Conservation (phyloP, 768 basidiomycete species). For the Lepiota subincarnata region DNA sequence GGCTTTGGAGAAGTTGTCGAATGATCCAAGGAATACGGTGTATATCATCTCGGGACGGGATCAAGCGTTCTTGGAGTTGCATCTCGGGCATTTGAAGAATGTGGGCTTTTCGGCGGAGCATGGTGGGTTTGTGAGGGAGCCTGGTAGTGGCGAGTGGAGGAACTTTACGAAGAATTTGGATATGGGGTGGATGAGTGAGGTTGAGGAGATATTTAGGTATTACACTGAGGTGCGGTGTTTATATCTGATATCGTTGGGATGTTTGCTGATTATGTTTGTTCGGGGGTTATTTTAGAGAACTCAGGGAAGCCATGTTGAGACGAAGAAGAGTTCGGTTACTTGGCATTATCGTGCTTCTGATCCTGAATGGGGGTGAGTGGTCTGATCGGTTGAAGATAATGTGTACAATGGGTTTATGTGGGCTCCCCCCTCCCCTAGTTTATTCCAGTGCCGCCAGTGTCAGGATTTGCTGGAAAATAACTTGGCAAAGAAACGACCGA, state of each 20-base stretch:
- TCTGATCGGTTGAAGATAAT: neutral
- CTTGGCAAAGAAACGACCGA: constrained; percentile 86
- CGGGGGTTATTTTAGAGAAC: constrained; percentile 74
- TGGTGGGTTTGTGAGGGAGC: constrained; percentile 84
- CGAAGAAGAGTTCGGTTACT: constrained; percentile 96
- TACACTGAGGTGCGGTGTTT: constrained; percentile 90
- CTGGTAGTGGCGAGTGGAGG: constrained; percentile 63
- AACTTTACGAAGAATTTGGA: constrained; percentile 91
- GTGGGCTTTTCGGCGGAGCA: constrained; percentile 96
- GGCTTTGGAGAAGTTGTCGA: constrained; percentile 66
- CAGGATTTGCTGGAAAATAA: constrained; percentile 96
- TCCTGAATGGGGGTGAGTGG: constrained; percentile 89
- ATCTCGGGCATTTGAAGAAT: constrained; percentile 77
- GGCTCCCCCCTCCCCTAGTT: constrained; percentile 31
- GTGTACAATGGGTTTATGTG: constrained; percentile 5
- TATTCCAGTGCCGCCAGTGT: constrained; percentile 95
- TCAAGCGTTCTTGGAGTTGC: constrained; percentile 85
- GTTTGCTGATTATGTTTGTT: too few relatives aligned
- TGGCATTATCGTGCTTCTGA: constrained; percentile 96
- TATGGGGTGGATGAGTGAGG: constrained; percentile 98
- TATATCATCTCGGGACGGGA: constrained; percentile 98
- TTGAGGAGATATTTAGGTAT: constrained; percentile 92
- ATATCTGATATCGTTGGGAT: constrained; percentile 13
- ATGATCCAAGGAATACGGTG: constrained; percentile 86
- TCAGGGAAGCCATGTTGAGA: constrained; percentile 92